Base-by-base conservation (phyloP, 2,329 filamentous ascomycete species). In the Trichoderma semiorbis region DNA sequence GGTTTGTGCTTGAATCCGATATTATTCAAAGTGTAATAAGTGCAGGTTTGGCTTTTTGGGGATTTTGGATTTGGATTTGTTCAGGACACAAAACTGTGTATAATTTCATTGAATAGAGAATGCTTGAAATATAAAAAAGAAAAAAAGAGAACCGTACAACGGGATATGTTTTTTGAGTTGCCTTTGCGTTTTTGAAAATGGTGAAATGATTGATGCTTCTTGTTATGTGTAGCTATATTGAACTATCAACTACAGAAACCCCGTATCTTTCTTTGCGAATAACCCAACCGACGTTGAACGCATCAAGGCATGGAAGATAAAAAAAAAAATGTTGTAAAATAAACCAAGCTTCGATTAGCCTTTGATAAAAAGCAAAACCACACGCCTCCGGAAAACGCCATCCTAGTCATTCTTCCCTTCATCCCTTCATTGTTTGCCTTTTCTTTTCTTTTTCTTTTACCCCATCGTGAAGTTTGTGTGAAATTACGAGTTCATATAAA, bases 351-450 rank as follows among this genome's bases (percentile, higher is more conserved):
- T 65, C 43, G 18, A 43, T 50, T 14, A 32, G 28, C 47, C 47
- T 53, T 47, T n/a, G 8, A 16, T 36, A 34, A 34, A 61, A 16
- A 61, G 12, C 11, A 36, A 62, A 39, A 39, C 57, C 57, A 34
- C 57, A 30, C 63, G 63, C 43, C 63, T 66, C 43, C 63, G 3
- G 8, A 57, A 64, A 67, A 67, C 64, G 64, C 64, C 64, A 58
- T 30, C 64, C 32, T 32, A 30, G 21, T 43, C 43, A 47, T 47
- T 47, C 43, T 53, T 24, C n/a, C 43, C n/a, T 50, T n/a, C 39
- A 10, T 30, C 12, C 6, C 18, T 11, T 36, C 53, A 53, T 66
- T 36, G 16, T 36, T n/a, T 12, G 8, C 7, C 32, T 55, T 26
- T 28, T 55, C 18, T 28, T 66, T 55, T 36, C 26, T 66, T 36